These are phyloP conservation scores for Pancytospora philotis DNA, from an alignment of 371 early-diverging fungal genomes.

Conservation along the genomic window DNA sequence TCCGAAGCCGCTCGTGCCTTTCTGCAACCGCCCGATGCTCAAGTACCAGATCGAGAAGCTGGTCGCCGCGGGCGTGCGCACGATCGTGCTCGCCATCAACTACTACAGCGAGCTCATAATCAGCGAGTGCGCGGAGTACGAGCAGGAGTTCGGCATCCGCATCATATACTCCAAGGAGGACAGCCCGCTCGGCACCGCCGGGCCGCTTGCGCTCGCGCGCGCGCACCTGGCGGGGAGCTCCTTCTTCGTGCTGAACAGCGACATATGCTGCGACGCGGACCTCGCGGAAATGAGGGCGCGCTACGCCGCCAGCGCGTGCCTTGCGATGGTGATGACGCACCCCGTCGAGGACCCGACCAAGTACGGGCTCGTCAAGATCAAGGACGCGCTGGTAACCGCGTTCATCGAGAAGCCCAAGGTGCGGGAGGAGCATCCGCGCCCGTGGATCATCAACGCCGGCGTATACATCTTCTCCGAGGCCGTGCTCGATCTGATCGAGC, in stretches of 20 bases:
- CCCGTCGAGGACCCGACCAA: conserved; percentile 89
- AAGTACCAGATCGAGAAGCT: conserved; percentile 92
- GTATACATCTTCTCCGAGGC: conserved; percentile 86
- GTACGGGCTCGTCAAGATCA: conserved; percentile 81
- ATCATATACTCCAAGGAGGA: conserved; percentile 90
- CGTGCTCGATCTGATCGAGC: conserved; percentile 76
- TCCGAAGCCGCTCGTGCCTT: conserved; percentile 95
- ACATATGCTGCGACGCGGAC: conserved; percentile 93
- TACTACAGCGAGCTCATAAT: conserved; percentile 76
- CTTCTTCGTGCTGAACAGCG: conserved; percentile 95
- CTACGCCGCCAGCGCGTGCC: conserved; percentile 61
- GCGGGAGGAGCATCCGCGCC: conserved; percentile 71
- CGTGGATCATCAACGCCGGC: conserved; percentile 78
- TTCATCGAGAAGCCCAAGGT: conserved; percentile 94
- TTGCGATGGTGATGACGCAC: conserved; percentile 65
- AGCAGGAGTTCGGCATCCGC: conserved; percentile 67
- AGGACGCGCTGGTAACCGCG: conserved; percentile 64
- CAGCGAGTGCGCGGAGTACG: conserved; percentile 70
- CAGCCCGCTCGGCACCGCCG: conserved; percentile 91
- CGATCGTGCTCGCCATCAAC: conserved; percentile 92
- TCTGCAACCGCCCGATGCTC: conserved; percentile 95
- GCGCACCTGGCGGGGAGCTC: conserved; percentile 72
- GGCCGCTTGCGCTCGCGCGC: conserved; percentile 82
- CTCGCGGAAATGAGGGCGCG: conserved; percentile 72
- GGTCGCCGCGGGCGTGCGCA: conserved; percentile 83